These are phyloP conservation scores for Rutstroemia sp. DNA, from an alignment of 2,329 filamentous ascomycete genomes.

Conservation along the genomic window DNA sequence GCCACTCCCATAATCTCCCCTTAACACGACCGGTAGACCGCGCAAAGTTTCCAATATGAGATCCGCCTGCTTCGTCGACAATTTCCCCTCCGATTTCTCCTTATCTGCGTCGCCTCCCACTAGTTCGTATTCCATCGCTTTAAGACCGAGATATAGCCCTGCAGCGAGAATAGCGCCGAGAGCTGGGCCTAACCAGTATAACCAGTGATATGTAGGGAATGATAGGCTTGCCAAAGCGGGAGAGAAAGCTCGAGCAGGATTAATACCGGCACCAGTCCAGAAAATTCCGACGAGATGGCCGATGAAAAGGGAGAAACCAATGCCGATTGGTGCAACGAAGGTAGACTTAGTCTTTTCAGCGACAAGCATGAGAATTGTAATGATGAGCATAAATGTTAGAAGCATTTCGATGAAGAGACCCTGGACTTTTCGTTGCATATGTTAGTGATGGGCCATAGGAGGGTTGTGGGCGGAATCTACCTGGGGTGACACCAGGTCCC, in stretches of 20 bases:
- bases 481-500: neutral
- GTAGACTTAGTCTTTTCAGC: slow-evolving; percentile 28
- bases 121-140: slow-evolving; percentile 7
- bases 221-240: slow-evolving; percentile 35
- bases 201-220: slow-evolving; percentile 39
- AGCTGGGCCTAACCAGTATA: slow-evolving; percentile 30
- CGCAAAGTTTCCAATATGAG: slow-evolving; percentile 4
- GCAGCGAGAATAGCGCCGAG: neutral
- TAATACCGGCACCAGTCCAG: slow-evolving; percentile 40
- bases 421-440: slow-evolving; percentile 21
- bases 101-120: slow-evolving; percentile 8
- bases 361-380: slow-evolving; percentile 41
- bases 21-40: neutral
- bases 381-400: slow-evolving; percentile 38
- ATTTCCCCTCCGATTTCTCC: neutral
- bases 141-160: neutral
- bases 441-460: neutral
- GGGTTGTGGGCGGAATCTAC: neutral
- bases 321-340: slow-evolving; percentile 41
- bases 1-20: neutral
- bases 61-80: neutral
- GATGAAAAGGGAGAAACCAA: slow-evolving; percentile 40
- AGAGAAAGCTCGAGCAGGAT: slow-evolving; percentile 39
- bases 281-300: slow-evolving; percentile 32
- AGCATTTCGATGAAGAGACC: slow-evolving; percentile 41